Base-by-base conservation (phyloP, 257 asterid genomes). In the Marsdenia floribunda region DNA sequence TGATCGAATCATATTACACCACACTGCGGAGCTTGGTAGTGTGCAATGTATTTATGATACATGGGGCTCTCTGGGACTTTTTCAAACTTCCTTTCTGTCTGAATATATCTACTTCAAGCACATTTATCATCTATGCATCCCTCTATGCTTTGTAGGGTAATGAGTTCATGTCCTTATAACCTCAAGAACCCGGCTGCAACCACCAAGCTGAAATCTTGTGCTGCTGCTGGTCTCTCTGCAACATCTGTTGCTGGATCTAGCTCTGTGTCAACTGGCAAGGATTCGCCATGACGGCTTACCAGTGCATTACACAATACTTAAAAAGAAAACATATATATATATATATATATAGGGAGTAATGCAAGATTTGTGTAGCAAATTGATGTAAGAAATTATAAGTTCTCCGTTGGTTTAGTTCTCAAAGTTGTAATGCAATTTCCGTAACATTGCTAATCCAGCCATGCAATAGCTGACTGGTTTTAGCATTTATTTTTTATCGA, bases 91-190 rank as follows among this genome's bases (percentile, higher is more conserved):
- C 12, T 14, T 5, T 40, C 40, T 15, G 10, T 54, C 38, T 40
- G 68, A 29, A 15, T 72, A 15, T 72, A 2, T 6, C 22, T 35
- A 38, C 71, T 55, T 19, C 11, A 46, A n/a, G 22, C 59, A 24
- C 40, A 49, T 33, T 29, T 9, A 2, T 21, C 46, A 6, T 18
- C 24, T 50, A 4, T 70, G 2, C 16, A 22, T 72, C 38, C 38
- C 26, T 53, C 52, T 14, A 24, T 54, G 14, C 75, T 33, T 29
- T 80, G 80, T 64, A 87, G 97, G 90, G 90, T 58, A 60, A 85
- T 85, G 91, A 87, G 47, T 76, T 84, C 91, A 49, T 76, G 91
- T 38, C 96, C 97, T 54, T 88, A 92, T 80, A 57, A 58, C 69
- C 68, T 73, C 78, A 88, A 84, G 82, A 86, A 82, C 61, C 68